A percentile compares a stretch with the other conserved stretches of the same genome.
Conservation (phyloP, 2,329 filamentous ascomycete genomes). For the Hypoxylon sp. region DNA sequence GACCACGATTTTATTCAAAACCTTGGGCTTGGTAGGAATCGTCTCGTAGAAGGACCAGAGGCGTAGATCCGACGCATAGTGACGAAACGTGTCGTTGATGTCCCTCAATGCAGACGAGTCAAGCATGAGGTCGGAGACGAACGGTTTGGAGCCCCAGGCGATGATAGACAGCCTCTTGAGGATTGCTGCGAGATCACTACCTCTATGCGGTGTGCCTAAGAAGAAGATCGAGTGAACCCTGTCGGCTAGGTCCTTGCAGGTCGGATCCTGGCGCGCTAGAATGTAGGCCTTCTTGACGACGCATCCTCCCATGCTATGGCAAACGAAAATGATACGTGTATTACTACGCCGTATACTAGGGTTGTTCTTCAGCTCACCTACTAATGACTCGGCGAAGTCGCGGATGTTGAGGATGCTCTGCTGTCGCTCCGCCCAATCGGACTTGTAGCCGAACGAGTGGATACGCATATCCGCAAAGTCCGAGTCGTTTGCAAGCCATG, state of each 20-base stretch:
- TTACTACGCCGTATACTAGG: constrained; percentile 45
- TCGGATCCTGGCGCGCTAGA: constrained; percentile 51
- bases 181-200: constrained; percentile 54
- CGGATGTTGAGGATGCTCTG: constrained; percentile 46
- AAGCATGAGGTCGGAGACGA: background rate
- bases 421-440: constrained; percentile 30
- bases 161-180: constrained; percentile 42
- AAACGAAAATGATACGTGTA: constrained; percentile 57
- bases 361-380: constrained; percentile 50
- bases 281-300: constrained; percentile 56
- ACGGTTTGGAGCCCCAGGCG: background rate
- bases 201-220: constrained; percentile 58
- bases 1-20: background rate
- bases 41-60: background rate
- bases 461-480: constrained; percentile 36
- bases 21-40: background rate
- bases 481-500: constrained; percentile 38
- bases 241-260: constrained; percentile 47
- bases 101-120: background rate
- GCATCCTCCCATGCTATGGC: constrained; percentile 61
- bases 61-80: background rate
- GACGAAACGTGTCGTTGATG: background rate
- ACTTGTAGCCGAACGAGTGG: constrained; percentile 37
- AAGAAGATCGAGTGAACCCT: constrained; percentile 55
- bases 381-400: constrained; percentile 53